Base-by-base conservation (phyloP, 2,329 filamentous ascomycete species). In the Ceratocystis cacaofunesta region DNA sequence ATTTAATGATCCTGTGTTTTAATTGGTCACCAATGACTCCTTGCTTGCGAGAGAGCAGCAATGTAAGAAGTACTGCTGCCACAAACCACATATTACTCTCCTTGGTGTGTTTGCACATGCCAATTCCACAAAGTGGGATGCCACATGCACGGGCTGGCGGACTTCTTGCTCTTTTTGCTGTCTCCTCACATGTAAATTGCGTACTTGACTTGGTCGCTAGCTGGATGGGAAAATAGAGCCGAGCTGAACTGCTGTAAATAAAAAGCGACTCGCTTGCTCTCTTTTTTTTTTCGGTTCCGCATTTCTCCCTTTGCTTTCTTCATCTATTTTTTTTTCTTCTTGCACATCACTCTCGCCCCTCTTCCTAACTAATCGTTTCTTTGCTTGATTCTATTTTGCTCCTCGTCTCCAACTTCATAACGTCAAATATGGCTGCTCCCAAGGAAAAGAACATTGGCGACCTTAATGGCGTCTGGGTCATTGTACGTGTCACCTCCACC, bases 401-500 rank as follows among this genome's bases (percentile, higher is more conserved):
- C 19, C 57, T 30, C 19, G 2, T 52, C 19, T 25, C 12, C 48
- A 15, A 58, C 28, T 41, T 25, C 19, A 48, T 0, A 36, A 10
- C 8, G 32, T 44, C n/a, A 8, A 66, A 19, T 25, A 92, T 92
- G 88, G 87, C 88, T 69, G 86, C 87, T 68, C 88, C 89, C 65
- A 74, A 81, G 63, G 79, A 80, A 68, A 83, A 86, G 78, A 89
- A 81, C 62, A 80, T 85, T 70, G 80, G 81, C 69, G 80, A 90
- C 77, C 80, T 92, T 70, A 84, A 75, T 70, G 89, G 88, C 68
- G 82, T 80, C 72, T 92, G 85, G 81, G 74, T 79, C 67, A 82
- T 92, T 81, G 87, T 89, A 78, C 70, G 81, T 72, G 55, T 65
- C 55, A 61, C 10, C 41, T 36, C 22, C 32, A 41, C 44, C 61